phyloP scores from a whole-genome alignment of 371 early-diverging fungal species.

The Mortierella polycephala region DNA sequence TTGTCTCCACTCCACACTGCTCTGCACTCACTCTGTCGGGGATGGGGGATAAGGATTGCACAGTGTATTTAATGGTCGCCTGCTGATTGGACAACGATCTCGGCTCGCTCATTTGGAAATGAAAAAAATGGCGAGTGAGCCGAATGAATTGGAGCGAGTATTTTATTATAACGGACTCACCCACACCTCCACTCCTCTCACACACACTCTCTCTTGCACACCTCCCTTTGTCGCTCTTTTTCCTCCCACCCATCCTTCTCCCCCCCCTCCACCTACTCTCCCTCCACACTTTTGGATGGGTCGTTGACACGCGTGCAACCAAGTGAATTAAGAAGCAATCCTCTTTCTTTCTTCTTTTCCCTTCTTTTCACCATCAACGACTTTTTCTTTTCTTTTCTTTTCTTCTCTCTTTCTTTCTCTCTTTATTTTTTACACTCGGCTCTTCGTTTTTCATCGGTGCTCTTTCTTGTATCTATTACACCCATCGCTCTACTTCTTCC shows the following conservation, averaged over 20 bases:
- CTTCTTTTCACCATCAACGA: neutral
- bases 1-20: neutral
- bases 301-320: too few relatives aligned
- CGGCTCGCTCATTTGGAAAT: slow-evolving; percentile 3
- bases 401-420: neutral
- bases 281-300: too few relatives aligned
- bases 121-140: neutral
- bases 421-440: neutral
- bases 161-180: neutral
- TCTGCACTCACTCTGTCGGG: neutral
- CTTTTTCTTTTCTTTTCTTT: neutral
- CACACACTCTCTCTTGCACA: neutral
- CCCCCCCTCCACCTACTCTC: neutral
- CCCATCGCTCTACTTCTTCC: neutral
- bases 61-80: too few relatives aligned
- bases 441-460: neutral
- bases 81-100: neutral
- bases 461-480: neutral
- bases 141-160: slow-evolving; percentile 2
- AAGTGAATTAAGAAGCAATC: too few relatives aligned
- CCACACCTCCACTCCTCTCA: neutral
- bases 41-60: too few relatives aligned
- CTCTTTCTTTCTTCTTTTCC: neutral
- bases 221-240: neutral
- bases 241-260: neutral